These are phyloP conservation scores for Aspergillus amoenus DNA, from an alignment of 2,329 filamentous ascomycete species.

Conservation along the genomic window DNA sequence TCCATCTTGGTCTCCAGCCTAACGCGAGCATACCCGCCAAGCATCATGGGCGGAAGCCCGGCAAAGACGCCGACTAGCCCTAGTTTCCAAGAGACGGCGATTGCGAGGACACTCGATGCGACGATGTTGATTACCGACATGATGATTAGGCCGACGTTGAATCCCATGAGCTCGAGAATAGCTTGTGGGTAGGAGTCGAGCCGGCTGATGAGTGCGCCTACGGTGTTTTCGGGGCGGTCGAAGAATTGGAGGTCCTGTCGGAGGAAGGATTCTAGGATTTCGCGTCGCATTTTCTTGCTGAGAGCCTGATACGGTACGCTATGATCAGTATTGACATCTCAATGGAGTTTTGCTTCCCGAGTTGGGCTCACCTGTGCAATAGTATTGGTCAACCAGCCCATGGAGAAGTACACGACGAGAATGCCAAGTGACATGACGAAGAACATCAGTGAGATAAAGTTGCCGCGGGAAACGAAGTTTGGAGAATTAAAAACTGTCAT, in stretches of 20 bases:
- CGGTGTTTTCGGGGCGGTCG: slow-evolving; percentile 30
- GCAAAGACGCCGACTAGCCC: slow-evolving; percentile 50
- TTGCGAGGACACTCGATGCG: slow-evolving; percentile 46
- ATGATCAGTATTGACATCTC: neutral
- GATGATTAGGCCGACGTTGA: slow-evolving; percentile 51
- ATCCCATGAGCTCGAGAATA: slow-evolving; percentile 47
- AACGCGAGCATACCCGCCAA: slow-evolving; percentile 49
- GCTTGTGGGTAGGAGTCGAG: slow-evolving; percentile 38
- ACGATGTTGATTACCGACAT: slow-evolving; percentile 49
- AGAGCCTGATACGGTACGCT: slow-evolving; percentile 14
- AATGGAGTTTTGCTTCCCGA: neutral
- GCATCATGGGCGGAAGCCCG: slow-evolving; percentile 47
- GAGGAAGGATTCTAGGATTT: slow-evolving; percentile 26
- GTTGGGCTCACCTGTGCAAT: slow-evolving; percentile 16
- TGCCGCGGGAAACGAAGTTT: neutral
- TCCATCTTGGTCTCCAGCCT: slow-evolving; percentile 41
- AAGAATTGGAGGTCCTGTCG: slow-evolving; percentile 33
- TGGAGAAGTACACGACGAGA: slow-evolving; percentile 38
- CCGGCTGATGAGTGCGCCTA: slow-evolving; percentile 27
- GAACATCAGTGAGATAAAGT: slow-evolving; percentile 6
- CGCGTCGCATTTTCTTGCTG: slow-evolving; percentile 18
- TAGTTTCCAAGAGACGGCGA: slow-evolving; percentile 52
- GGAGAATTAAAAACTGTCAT: neutral
- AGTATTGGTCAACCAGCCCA: slow-evolving; percentile 34
- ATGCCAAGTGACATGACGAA: slow-evolving; percentile 12